Percentiles rank a stretch among this genome's conserved stretches.
Conservation (phyloP, 2,329 filamentous ascomycete species). For the Neocucurbitaria cava region DNA sequence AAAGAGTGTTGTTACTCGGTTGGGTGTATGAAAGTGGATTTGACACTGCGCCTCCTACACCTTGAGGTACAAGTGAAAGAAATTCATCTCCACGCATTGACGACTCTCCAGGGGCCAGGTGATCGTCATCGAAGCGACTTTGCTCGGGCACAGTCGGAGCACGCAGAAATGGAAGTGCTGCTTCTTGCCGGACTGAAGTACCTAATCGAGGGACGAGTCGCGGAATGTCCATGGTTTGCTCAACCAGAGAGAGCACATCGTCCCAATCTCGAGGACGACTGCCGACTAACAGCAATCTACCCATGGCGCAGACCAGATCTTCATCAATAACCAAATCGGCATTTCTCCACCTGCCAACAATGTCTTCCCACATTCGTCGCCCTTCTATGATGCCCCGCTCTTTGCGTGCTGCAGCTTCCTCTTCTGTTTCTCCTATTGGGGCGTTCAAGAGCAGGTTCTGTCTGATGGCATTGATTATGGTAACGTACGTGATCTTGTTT, state of each 20-base stretch:
- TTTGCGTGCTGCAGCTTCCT: slow-evolving; percentile 35
- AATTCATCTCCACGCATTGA: slow-evolving; percentile 42
- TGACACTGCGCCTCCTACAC: slow-evolving; percentile 30
- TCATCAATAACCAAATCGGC: slow-evolving; percentile 78
- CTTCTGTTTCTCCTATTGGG: slow-evolving; percentile 37
- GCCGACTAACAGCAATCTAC: slow-evolving; percentile 73
- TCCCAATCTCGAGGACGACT: slow-evolving; percentile 67
- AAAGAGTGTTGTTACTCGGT: slow-evolving; percentile 66
- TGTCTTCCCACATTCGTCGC: slow-evolving; percentile 80
- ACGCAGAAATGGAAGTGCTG: slow-evolving; percentile 45
- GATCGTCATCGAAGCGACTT: slow-evolving; percentile 37
- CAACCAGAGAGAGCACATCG: slow-evolving; percentile 76
- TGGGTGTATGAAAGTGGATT: slow-evolving; percentile 51
- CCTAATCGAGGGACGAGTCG: slow-evolving; percentile 56
- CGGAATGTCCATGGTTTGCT: slow-evolving; percentile 81
- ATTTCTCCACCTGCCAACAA: slow-evolving; percentile 76
- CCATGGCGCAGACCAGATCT: slow-evolving; percentile 81
- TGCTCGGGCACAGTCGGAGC: slow-evolving; percentile 37
- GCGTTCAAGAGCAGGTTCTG: slow-evolving; percentile 35
- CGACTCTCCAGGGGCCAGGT: slow-evolving; percentile 29
- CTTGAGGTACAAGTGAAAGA: slow-evolving; percentile 29
- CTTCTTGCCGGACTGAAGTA: slow-evolving; percentile 30
- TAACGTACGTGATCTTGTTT: slow-evolving; percentile 78
- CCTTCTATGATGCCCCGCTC: slow-evolving; percentile 67
- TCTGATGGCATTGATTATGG: slow-evolving; percentile 78